Conservation (phyloP, 768 basidiomycete genomes). For the Trametes elegans region DNA sequence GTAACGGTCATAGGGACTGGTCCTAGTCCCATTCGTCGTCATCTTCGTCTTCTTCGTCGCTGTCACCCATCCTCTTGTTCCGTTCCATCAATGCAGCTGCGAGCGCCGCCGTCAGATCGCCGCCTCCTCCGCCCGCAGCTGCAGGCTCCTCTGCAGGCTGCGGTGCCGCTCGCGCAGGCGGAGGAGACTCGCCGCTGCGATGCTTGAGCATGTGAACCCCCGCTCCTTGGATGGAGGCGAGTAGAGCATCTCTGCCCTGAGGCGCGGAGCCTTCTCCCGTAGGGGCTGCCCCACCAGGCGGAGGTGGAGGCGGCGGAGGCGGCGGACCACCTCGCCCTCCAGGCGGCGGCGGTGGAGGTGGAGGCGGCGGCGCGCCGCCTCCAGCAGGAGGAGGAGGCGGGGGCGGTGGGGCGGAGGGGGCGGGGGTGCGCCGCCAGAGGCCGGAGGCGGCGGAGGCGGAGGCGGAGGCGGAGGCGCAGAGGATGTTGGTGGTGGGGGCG, state of each 20-base stretch:
- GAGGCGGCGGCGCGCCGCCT: slow-evolving; percentile 33
- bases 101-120: slow-evolving; percentile 77
- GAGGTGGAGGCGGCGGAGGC: slow-evolving; percentile 37
- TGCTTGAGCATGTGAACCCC: slow-evolving; percentile 71
- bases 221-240: slow-evolving; percentile 81
- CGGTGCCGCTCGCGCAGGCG: slow-evolving; percentile 32
- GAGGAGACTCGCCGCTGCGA: slow-evolving; percentile 36
- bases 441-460: slow-evolving; percentile 29
- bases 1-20: background rate
- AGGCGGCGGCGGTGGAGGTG: slow-evolving; percentile 32
- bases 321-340: slow-evolving; percentile 33
- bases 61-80: slow-evolving; percentile 86
- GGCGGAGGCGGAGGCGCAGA: slow-evolving; percentile 33
- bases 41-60: slow-evolving; percentile 39
- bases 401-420: slow-evolving; percentile 34
- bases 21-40: slow-evolving; percentile 33
- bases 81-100: slow-evolving; percentile 80
- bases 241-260: slow-evolving; percentile 61
- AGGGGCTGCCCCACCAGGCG: slow-evolving; percentile 30
- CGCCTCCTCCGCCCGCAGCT: slow-evolving; percentile 48
- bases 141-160: slow-evolving; percentile 36
- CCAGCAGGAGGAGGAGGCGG: slow-evolving; percentile 24
- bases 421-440: slow-evolving; percentile 24
- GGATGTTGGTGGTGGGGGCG: slow-evolving; percentile 30
- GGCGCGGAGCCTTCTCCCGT: slow-evolving; percentile 42